Percentiles rank a stretch among this genome's conserved stretches.
These are phyloP conservation scores for Syzygium oleosum DNA, from an alignment of 345 rosid species.

Conservation along the genomic window DNA sequence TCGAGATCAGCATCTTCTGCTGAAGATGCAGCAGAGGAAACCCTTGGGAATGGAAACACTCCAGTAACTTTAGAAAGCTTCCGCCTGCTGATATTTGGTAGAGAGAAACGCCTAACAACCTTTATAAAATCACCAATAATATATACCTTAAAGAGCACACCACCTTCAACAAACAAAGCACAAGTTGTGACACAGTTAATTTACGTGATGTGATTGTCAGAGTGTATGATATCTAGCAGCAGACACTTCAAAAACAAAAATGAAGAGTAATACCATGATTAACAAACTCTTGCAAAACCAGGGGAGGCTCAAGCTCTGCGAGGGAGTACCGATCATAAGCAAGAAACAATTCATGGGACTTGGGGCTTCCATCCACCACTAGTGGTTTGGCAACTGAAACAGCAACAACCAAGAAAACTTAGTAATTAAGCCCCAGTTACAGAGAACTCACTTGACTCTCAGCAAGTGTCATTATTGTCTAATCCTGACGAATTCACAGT, in stretches of 20 bases:
- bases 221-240: not conserved
- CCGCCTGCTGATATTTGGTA: constrained; percentile 54
- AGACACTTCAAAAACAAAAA: not conserved
- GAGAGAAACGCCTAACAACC: constrained; percentile 73
- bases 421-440: not conserved
- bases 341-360: constrained; percentile 78
- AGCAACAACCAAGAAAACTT: not conserved
- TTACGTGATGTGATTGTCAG: not conserved
- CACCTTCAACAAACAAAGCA: constrained; percentile 34
- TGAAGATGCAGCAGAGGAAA: constrained; percentile 82
- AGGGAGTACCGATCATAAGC: constrained; percentile 67
- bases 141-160: constrained; percentile 78
- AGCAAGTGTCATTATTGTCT: not conserved
- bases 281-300: constrained; percentile 87
- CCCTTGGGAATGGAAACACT: constrained; percentile 62
- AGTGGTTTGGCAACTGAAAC: constrained; percentile 87
- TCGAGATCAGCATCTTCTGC: constrained; percentile 83
- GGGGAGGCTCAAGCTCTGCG: constrained; percentile 73
- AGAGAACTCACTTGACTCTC: not conserved
- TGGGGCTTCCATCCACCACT: constrained; percentile 78
- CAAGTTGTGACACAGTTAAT: not conserved
- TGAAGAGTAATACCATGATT: constrained; percentile 60
- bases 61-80: constrained; percentile 53
- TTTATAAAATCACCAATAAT: constrained; percentile 75
- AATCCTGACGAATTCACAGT: not conserved